Conservation (phyloP, 2,329 filamentous ascomycete species). For the Colletotrichum tanaceti region DNA sequence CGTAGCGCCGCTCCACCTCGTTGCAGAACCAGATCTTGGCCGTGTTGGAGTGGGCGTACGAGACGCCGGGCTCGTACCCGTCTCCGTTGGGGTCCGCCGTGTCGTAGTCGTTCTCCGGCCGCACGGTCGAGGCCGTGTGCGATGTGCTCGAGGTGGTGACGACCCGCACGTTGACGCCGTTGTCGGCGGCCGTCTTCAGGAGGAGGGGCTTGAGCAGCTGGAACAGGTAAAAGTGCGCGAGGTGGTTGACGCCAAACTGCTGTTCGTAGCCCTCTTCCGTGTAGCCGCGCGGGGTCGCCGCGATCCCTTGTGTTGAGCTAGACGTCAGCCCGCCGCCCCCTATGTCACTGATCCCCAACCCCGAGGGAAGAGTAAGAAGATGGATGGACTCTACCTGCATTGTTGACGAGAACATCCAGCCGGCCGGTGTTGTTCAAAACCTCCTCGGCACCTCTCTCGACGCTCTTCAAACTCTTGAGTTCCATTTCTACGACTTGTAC, state of each 20-base stretch:
- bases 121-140: slow-evolving; percentile 55
- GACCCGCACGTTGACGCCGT: slow-evolving; percentile 58
- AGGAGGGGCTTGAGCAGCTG: slow-evolving; percentile 59
- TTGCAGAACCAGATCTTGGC: slow-evolving; percentile 64
- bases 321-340: too few relatives aligned
- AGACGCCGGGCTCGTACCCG: slow-evolving; percentile 51
- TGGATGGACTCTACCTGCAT: slow-evolving; percentile 51
- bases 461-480: slow-evolving; percentile 47
- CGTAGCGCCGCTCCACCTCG: slow-evolving; percentile 58
- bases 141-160: slow-evolving; percentile 55
- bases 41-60: slow-evolving; percentile 62
- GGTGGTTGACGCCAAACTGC: slow-evolving; percentile 65
- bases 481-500: slow-evolving; percentile 52
- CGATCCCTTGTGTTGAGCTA: slow-evolving; percentile 34
- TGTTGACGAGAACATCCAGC: slow-evolving; percentile 53
- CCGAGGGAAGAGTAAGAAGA: too few relatives aligned
- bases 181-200: slow-evolving; percentile 51
- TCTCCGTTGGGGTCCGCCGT: slow-evolving; percentile 47
- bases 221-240: slow-evolving; percentile 65
- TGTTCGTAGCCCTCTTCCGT: slow-evolving; percentile 45
- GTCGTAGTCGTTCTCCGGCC: slow-evolving; percentile 48
- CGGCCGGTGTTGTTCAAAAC: slow-evolving; percentile 40
- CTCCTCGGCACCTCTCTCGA: slow-evolving; percentile 44
- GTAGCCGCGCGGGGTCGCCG: slow-evolving; percentile 32
- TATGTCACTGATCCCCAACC: too few relatives aligned